Percentiles rank a stretch among this genome's conserved stretches.
Conservation (phyloP, 331 rosid species). For the Cydonia oblonga region DNA sequence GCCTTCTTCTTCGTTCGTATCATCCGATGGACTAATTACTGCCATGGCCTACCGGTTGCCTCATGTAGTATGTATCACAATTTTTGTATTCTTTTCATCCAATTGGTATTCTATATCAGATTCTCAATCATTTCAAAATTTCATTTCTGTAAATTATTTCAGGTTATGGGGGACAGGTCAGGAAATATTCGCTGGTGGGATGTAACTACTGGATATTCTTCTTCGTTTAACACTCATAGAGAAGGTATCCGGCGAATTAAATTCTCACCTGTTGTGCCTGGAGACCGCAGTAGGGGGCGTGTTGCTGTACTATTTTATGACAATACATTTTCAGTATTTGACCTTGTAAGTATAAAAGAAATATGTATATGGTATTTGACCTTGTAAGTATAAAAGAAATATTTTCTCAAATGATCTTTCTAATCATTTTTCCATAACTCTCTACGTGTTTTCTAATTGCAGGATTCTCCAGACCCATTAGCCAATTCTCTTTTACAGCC, state of each 20-base stretch:
- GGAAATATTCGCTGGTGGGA: constrained; percentile 99
- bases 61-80: constrained; percentile 60
- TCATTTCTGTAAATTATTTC: constrained; percentile 16
- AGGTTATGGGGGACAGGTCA: constrained; percentile 98
- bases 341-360: constrained; percentile 47
- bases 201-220: constrained; percentile 83
- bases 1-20: constrained; percentile 92
- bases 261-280: constrained; percentile 86
- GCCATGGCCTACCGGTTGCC: constrained; percentile 99
- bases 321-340: constrained; percentile 90
- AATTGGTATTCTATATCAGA: not conserved
- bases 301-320: constrained; percentile 89
- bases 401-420: not conserved
- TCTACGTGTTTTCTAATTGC: constrained; percentile 16
- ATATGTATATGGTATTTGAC: constrained; percentile 34
- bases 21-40: constrained; percentile 82
- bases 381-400: constrained; percentile 39
- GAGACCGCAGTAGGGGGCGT: constrained; percentile 88
- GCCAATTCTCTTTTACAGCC: constrained; percentile 93
- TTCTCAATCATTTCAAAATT: constrained; percentile 3
- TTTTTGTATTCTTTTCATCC: constrained; percentile 4
- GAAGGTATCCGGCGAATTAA: constrained; percentile 92
- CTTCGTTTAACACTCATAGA: constrained; percentile 87
- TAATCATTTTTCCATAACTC: not conserved
- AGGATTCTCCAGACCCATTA: constrained; percentile 91